Evolutionary conservation across 306 rosid genomes (phyloP).

Genomic region (Bauhinia variegata): DNA sequence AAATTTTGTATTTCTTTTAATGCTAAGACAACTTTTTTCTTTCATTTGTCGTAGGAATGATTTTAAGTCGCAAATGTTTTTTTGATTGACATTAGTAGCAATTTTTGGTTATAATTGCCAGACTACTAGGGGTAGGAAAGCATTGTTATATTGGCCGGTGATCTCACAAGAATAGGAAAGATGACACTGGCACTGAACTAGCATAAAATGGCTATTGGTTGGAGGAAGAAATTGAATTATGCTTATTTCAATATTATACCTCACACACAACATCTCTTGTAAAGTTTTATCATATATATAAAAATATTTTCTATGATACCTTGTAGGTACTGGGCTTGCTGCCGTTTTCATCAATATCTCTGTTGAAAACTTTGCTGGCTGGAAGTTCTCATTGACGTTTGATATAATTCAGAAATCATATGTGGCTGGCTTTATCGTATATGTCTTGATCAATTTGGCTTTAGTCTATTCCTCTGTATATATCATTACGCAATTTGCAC

Average conservation of each 20-base stretch:
- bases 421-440: constrained; percentile 79
- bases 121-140: too few relatives aligned
- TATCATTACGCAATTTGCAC: constrained; percentile 89
- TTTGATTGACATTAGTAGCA: too few relatives aligned
- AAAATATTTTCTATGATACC: constrained; percentile 27
- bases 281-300: neutral
- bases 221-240: neutral
- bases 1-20: neutral
- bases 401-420: constrained; percentile 89
- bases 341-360: constrained; percentile 93
- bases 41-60: neutral
- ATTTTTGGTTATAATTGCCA: too few relatives aligned
- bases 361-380: constrained; percentile 97
- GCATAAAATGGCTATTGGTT: neutral
- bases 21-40: constrained; percentile 2
- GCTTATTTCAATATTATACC: neutral
- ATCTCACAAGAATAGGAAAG: neutral
- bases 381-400: constrained; percentile 93
- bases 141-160: neutral
- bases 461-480: constrained; percentile 85
- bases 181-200: neutral
- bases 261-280: neutral
- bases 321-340: constrained; percentile 92
- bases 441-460: constrained; percentile 75
- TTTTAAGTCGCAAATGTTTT: neutral